A percentile compares a stretch with the other conserved stretches of the same genome.
Evolutionary conservation across 2,329 filamentous ascomycete genomes (phyloP).

Genomic region (Uncinocarpus reesii): DNA sequence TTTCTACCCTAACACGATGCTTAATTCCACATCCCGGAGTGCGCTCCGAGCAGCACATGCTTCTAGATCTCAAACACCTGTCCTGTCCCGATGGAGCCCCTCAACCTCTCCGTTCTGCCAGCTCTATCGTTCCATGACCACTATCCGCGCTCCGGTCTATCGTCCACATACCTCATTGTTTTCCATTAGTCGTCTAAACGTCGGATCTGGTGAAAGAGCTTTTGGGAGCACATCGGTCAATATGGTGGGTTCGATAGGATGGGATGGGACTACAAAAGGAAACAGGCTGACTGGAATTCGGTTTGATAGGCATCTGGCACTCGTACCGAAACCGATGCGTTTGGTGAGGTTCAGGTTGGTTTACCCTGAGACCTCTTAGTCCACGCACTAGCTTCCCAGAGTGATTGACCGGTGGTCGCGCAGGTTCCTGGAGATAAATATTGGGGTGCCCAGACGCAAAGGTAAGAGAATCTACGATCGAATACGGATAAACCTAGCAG

Average conservation of each 20-base stretch:
- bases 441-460: constrained; percentile 96
- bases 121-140: constrained; percentile 1
- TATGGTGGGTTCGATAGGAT: constrained; percentile 14
- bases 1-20: constrained; percentile 5
- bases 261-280: background rate
- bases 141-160: constrained; percentile 2
- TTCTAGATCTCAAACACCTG: constrained; percentile 11
- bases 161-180: background rate
- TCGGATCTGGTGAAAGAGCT: constrained; percentile 9
- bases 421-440: constrained; percentile 80
- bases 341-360: constrained; percentile 73
- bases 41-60: constrained; percentile 12
- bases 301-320: constrained; percentile 30
- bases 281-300: background rate
- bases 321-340: constrained; percentile 90
- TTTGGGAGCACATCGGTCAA: constrained; percentile 15
- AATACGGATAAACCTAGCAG: constrained; percentile 6
- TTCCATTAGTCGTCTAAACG: background rate
- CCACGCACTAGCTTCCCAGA: too few species aligned
- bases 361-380: background rate
- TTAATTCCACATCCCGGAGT: constrained; percentile 12
- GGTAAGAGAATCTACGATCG: constrained; percentile 34
- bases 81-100: constrained; percentile 9
- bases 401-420: background rate
- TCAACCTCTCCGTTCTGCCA: constrained; percentile 2